Conservation (phyloP, 2,329 filamentous ascomycete genomes). For the Aspergillus uvarum region DNA sequence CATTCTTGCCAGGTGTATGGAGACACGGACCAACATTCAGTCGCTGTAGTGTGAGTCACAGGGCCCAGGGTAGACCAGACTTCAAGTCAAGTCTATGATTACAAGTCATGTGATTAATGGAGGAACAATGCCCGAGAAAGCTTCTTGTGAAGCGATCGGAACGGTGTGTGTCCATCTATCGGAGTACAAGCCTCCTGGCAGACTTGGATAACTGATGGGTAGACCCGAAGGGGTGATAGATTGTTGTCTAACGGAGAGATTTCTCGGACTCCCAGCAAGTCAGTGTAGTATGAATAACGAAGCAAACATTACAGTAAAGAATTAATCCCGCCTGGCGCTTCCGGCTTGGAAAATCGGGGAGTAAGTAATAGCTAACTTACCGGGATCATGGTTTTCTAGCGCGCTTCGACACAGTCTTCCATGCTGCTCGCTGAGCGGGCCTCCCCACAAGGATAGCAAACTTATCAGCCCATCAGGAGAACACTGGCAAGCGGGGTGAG, state of each 20-base stretch:
- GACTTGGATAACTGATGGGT: conserved; percentile 4
- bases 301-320: too few relatives aligned
- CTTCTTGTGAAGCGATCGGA: conserved; percentile 6
- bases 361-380: conserved; percentile 2
- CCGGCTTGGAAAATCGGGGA: not conserved
- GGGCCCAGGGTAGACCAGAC: not conserved
- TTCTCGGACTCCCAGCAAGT: not conserved
- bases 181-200: conserved; percentile 13
- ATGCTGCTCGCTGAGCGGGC: conserved; percentile 16
- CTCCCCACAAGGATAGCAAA: conserved; percentile 7
- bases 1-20: not conserved
- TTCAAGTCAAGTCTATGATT: too few relatives aligned
- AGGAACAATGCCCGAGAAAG: conserved; percentile 10
- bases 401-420: conserved; percentile 20
- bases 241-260: not conserved
- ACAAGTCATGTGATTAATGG: conserved; percentile 1
- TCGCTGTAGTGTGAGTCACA: not conserved
- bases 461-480: conserved; percentile 3
- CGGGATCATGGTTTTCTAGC: conserved; percentile 21
- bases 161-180: not conserved
- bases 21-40: not conserved
- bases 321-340: not conserved
- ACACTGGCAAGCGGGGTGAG: conserved; percentile 8
- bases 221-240: not conserved
- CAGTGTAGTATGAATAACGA: not conserved